Evolutionary conservation across 306 rosid species (phyloP), one percentile per base, ranked within the genome.

Genomic region (Mimosa pudica): DNA sequence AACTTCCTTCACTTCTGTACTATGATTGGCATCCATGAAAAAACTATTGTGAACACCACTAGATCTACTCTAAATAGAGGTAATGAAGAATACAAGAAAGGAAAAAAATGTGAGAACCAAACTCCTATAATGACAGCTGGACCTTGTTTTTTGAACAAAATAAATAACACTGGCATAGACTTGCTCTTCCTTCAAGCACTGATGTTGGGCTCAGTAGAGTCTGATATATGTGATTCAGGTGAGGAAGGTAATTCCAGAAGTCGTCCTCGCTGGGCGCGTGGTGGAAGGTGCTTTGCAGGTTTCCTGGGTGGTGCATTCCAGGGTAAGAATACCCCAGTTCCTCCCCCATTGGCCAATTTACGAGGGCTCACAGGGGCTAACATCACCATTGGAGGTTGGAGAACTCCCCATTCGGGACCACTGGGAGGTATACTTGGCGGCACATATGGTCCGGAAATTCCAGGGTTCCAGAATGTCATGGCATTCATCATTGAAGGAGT

Each of bases 291-390:
- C 83, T 90, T 90, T 55, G 92, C 84, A 20, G 88, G 92, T 80
- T 86, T 95, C 77, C 92, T 89, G 47, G 98, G 74, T 49, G 86
- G 79, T 75, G 79, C 84, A 63, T 92, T 85, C 98, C 96, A 92
- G 7, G 98, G 98, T 78, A 94, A 85, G 90, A 94, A 94, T 64
- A 94, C 98, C 44, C 98, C 98, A 17, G 98, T 95, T 42, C 98
- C 98, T 36, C 98, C 98, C 20, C 92, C 87, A 7, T 74, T 86
- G 67, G 89, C 87, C 69, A 86, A 70, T 38, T 82, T 82, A 60
- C 44, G 80, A 16, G 94, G 85, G 79, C 81, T 86, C 73, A 89
- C 81, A 0, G 97, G 97, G 55, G 97, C 63, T 62, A 92, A 77
- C 98, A 95, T 86, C 79, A 92, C 89, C 73, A 91, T 72, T 2